phyloP scores from a whole-genome alignment of 495 filamentous ascomycete species.

The Aspergillus heteromorphus region DNA sequence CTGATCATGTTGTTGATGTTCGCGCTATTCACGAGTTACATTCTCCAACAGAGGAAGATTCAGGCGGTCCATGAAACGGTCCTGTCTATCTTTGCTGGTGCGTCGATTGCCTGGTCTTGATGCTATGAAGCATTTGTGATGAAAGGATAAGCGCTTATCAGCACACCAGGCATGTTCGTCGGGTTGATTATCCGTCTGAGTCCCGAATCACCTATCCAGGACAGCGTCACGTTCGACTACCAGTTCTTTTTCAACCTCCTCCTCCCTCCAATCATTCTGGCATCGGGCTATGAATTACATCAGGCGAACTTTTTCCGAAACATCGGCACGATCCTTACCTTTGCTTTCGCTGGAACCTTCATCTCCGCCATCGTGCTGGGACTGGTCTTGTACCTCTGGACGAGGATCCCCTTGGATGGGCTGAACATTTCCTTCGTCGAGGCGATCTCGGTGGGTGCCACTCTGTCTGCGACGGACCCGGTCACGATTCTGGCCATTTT shows the following conservation, averaged over 20 bases:
- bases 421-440: constrained; percentile 86
- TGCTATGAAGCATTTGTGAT: neutral
- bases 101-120: constrained; percentile 15
- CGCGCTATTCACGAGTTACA: constrained; percentile 94
- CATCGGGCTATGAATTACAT: constrained; percentile 94
- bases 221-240: constrained; percentile 91
- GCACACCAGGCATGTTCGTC: constrained; percentile 78
- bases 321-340: constrained; percentile 96
- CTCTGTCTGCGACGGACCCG: constrained; percentile 91
- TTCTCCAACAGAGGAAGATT: constrained; percentile 88
- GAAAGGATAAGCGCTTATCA: neutral
- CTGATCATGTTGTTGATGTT: constrained; percentile 87
- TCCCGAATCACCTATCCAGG: constrained; percentile 72
- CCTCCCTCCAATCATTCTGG: constrained; percentile 93
- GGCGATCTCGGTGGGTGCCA: constrained; percentile 91
- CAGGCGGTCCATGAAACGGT: constrained; percentile 98
- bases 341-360: constrained; percentile 95
- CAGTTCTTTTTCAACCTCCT: constrained; percentile 99
- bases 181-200: constrained; percentile 82
- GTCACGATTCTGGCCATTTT: constrained; percentile 98
- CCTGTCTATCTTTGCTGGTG: constrained; percentile 95
- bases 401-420: constrained; percentile 76
- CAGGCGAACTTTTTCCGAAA: constrained; percentile 99
- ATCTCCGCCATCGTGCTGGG: constrained; percentile 93
- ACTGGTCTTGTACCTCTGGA: constrained; percentile 81